These are phyloP conservation scores for Diphasiastrum complanatum DNA, from an alignment of 83 land plant species.

Conservation along the genomic window DNA sequence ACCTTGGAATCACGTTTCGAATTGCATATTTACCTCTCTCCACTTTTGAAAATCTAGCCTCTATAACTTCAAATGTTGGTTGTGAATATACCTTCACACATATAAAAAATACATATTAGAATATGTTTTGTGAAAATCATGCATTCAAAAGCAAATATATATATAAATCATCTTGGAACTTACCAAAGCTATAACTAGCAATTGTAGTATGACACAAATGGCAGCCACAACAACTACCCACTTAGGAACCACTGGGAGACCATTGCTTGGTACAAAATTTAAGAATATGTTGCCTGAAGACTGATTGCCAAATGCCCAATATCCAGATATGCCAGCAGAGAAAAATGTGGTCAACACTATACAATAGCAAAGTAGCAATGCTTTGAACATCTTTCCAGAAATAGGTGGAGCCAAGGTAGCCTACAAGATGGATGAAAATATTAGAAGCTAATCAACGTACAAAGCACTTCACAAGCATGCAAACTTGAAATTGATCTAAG, in stretches of 20 bases:
- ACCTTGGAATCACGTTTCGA: conserved; percentile 18
- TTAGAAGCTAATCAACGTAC: too few relatives aligned
- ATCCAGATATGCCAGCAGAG: conserved; percentile 17
- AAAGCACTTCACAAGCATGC: too few relatives aligned
- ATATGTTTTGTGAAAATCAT: background rate
- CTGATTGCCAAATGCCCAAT: conserved; percentile 21
- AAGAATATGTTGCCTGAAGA: conserved; percentile 14
- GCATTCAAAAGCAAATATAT: background rate
- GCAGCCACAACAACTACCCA: conserved; percentile 5
- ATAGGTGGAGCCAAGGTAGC: conserved; percentile 16
- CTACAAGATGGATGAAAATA: background rate
- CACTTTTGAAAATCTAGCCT: conserved; percentile 5
- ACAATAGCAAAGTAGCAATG: conserved; percentile 5
- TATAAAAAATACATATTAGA: too few relatives aligned
- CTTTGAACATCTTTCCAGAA: conserved; percentile 16
- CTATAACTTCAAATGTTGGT: conserved; percentile 16
- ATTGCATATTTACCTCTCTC: conserved; percentile 15
- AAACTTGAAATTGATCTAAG: too few relatives aligned
- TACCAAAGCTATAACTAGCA: conserved; percentile 18
- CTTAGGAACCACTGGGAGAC: conserved; percentile 6
- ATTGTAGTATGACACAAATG: conserved; percentile 12
- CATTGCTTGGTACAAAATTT: conserved; percentile 6
- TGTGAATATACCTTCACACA: conserved; percentile 6
- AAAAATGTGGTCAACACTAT: conserved; percentile 13
- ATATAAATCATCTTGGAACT: background rate